phyloP scores from a whole-genome alignment of 805 yeast genomes.

The Wickerhamomyces mucosus region DNA sequence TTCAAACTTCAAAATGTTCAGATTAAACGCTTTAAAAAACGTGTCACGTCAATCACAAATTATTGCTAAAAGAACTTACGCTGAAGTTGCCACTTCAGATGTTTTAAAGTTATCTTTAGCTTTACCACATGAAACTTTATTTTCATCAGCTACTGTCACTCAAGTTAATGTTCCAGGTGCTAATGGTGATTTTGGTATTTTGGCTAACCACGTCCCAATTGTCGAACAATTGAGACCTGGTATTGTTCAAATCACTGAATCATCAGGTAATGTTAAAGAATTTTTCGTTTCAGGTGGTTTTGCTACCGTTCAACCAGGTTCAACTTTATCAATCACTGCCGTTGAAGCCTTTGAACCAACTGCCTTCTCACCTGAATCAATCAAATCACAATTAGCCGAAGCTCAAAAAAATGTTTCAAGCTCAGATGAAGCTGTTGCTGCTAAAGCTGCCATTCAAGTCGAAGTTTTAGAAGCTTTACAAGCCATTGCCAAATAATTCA shows the following conservation, averaged over 20 bases:
- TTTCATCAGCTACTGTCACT: constrained; percentile 35
- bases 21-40: constrained; percentile 19
- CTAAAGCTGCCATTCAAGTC: constrained; percentile 91
- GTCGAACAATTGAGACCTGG: constrained; percentile 97
- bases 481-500: constrained; percentile 57
- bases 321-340: constrained; percentile 82
- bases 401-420: constrained; percentile 88
- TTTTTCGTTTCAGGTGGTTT: constrained; percentile 94
- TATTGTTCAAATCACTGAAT: constrained; percentile 81
- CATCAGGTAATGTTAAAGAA: constrained; percentile 61
- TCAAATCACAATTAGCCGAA: constrained; percentile 76
- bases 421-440: constrained; percentile 80
- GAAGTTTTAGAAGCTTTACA: constrained; percentile 94
- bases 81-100: constrained; percentile 70
- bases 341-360: constrained; percentile 93
- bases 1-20: constrained; percentile 16
- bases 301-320: constrained; percentile 93
- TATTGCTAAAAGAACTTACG: constrained; percentile 74
- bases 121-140: constrained; percentile 73
- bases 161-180: constrained; percentile 95
- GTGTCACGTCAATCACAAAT: constrained; percentile 31
- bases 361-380: constrained; percentile 70
- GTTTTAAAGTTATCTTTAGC: constrained; percentile 83
- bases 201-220: constrained; percentile 96
- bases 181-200: constrained; percentile 92